Percentiles rank a stretch among this genome's conserved stretches.
Evolutionary conservation across 1,284 basidiomycete species (phyloP).

Genomic region (Sanghuangporus weigelae): DNA sequence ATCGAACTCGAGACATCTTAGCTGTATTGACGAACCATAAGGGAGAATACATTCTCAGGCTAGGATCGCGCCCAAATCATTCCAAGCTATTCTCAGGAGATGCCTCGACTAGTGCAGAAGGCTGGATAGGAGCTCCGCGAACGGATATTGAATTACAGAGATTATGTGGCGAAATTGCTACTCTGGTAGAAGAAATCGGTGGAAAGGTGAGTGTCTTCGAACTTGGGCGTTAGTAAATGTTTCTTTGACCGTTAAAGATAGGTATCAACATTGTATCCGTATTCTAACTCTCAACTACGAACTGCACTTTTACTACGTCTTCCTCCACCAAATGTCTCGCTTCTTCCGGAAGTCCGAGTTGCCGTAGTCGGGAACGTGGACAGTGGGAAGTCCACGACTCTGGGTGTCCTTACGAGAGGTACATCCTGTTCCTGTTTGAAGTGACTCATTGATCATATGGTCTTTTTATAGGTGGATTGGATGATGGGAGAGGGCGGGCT

Average conservation of each 20-base stretch:
- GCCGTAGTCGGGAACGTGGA: constrained; percentile 96
- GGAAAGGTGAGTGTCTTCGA: constrained; percentile 48
- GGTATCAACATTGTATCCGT: constrained; percentile 53
- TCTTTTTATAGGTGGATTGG: constrained; percentile 63
- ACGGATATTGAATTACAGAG: constrained; percentile 48
- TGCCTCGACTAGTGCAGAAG: constrained; percentile 30
- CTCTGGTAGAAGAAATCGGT: constrained; percentile 63
- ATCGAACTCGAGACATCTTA: constrained; percentile 54
- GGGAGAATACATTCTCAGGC: constrained; percentile 67
- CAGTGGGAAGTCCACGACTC: constrained; percentile 90
- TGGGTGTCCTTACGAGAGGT: constrained; percentile 84
- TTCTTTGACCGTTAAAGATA: constrained; percentile 23
- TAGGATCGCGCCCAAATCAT: constrained; percentile 58
- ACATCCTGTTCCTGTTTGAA: constrained; percentile 16
- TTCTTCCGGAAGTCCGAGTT: constrained; percentile 85
- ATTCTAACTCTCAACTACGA: constrained; percentile 43
- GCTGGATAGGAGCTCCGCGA: constrained; percentile 49
- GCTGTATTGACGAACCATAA: constrained; percentile 61
- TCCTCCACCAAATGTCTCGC: constrained; percentile 64
- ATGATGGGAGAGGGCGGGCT: constrained; percentile 93
- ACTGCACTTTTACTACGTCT: constrained; percentile 59
- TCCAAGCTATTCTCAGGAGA: constrained; percentile 50
- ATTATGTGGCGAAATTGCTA: constrained; percentile 39
- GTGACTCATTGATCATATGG: constrained; percentile 28
- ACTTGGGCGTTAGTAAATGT: neutral